Conservation (phyloP, 2,329 filamentous ascomycete genomes). For the Exophiala mesophila region DNA sequence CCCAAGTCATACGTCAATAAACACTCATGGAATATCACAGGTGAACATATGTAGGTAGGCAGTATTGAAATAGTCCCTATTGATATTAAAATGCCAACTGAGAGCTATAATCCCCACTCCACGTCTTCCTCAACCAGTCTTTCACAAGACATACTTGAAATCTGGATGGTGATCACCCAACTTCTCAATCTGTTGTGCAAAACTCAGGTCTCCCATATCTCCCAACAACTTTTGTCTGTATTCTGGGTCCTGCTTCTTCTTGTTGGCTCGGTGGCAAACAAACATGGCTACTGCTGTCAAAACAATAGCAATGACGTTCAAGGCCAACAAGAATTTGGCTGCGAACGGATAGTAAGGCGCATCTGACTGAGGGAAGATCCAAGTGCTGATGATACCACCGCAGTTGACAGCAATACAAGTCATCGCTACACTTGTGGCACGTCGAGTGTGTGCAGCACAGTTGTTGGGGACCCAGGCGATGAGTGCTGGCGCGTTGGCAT, state of each 20-base stretch:
- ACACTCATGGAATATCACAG: too few species aligned
- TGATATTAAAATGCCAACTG: too few species aligned
- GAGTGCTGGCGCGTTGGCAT: slow-evolving; percentile 10
- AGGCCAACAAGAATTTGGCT: slow-evolving; percentile 1
- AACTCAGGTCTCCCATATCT: slow-evolving; percentile 24
- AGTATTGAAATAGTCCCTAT: too few species aligned
- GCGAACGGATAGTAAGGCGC: slow-evolving; percentile 51
- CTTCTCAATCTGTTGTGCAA: slow-evolving; percentile 30
- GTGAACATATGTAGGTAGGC: too few species aligned
- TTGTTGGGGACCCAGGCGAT: slow-evolving; percentile 44
- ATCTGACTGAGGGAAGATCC: slow-evolving; percentile 39
- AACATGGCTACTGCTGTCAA: slow-evolving; percentile 1
- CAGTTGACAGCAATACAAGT: slow-evolving; percentile 38
- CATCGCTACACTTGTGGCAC: slow-evolving; percentile 32
- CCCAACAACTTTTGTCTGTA: slow-evolving; percentile 2
- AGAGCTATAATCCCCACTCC: too few species aligned
- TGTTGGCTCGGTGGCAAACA: not conserved
- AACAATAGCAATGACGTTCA: not conserved
- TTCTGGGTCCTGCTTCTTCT: slow-evolving; percentile 1
- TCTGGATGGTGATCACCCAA: slow-evolving; percentile 5
- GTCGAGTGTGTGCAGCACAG: slow-evolving; percentile 20
- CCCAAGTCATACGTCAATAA: too few species aligned
- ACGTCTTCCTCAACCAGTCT: too few species aligned
- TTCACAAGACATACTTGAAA: slow-evolving; percentile 41
- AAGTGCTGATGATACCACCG: slow-evolving; percentile 48